phyloP scores from a whole-genome alignment of 164 flowering plant genomes.

The Annona squamosa region DNA sequence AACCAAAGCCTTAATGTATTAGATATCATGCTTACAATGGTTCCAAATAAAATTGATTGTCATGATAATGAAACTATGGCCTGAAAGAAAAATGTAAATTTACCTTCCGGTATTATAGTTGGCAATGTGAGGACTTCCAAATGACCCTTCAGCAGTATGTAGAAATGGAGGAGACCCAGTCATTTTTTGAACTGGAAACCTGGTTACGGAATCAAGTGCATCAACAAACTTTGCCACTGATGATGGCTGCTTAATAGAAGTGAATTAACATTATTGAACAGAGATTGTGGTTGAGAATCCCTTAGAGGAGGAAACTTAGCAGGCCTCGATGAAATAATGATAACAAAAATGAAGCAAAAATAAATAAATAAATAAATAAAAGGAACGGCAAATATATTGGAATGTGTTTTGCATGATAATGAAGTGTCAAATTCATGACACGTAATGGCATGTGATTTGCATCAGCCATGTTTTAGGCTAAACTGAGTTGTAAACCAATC shows the following conservation, averaged over 20 bases:
- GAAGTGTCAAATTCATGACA: no score
- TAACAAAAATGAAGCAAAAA: neutral
- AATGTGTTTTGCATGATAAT: no score
- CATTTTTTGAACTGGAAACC: slow-evolving; percentile 35
- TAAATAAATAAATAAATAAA: no score
- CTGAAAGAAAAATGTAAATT: neutral
- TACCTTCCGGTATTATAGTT: slow-evolving; percentile 38
- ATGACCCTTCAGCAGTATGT: slow-evolving; percentile 23
- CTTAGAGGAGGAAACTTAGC: slow-evolving; percentile 18
- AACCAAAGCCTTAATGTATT: no score
- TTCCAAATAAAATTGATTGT: no score
- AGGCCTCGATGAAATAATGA: slow-evolving; percentile 23
- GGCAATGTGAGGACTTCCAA: slow-evolving; percentile 16
- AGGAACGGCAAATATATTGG: no score
- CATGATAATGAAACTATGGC: neutral
- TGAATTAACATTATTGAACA: slow-evolving; percentile 21
- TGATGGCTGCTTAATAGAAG: slow-evolving; percentile 16
- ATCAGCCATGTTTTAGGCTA: neutral
- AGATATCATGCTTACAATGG: no score
- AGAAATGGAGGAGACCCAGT: slow-evolving; percentile 56
- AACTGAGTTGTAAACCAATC: neutral
- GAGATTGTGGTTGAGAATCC: slow-evolving; percentile 24
- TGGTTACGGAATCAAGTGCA: slow-evolving; percentile 15
- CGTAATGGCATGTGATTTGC: neutral
- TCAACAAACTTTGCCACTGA: slow-evolving; percentile 4